Percentiles rank a stretch among this genome's conserved stretches.
phyloP scores from a whole-genome alignment of 2,329 filamentous ascomycete genomes.

The Tolypocladium pustulatum region DNA sequence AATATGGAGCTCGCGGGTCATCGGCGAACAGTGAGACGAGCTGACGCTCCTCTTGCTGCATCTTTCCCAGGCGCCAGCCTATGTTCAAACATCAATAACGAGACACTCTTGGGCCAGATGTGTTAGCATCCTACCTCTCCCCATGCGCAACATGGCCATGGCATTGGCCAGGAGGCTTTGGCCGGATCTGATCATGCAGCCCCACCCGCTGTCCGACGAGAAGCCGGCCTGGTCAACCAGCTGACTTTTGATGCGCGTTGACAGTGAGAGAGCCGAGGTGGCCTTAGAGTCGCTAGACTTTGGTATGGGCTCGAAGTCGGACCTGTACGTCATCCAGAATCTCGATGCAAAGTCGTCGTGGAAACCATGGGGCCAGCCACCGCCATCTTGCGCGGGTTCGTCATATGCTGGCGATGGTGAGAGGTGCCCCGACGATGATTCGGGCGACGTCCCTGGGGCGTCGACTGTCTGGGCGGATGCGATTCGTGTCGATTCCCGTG shows the following conservation, averaged over 20 bases:
- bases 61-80: conserved; percentile 65
- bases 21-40: conserved; percentile 82
- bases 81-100: background rate
- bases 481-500: conserved; percentile 7
- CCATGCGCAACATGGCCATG: conserved; percentile 59
- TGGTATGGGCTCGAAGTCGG: conserved; percentile 72
- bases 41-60: conserved; percentile 50
- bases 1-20: conserved; percentile 76
- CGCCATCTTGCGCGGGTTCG: conserved; percentile 32
- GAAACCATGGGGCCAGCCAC: conserved; percentile 78
- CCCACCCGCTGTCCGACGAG: conserved; percentile 91
- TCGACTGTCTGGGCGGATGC: conserved; percentile 12
- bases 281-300: conserved; percentile 68
- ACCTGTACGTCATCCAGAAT: conserved; percentile 95
- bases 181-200: conserved; percentile 96
- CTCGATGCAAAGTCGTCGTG: conserved; percentile 86
- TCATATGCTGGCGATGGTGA: conserved; percentile 41
- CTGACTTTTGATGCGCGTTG: conserved; percentile 74
- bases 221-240: conserved; percentile 73
- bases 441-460: conserved; percentile 33
- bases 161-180: conserved; percentile 89
- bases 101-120: background rate
- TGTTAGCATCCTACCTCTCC: conserved; percentile 53
- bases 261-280: conserved; percentile 61
- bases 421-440: conserved; percentile 39